A percentile compares a stretch with the other conserved stretches of the same genome.
These are phyloP conservation scores for Seiridium unicorne DNA, from an alignment of 2,329 filamentous ascomycete species.

Conservation along the genomic window DNA sequence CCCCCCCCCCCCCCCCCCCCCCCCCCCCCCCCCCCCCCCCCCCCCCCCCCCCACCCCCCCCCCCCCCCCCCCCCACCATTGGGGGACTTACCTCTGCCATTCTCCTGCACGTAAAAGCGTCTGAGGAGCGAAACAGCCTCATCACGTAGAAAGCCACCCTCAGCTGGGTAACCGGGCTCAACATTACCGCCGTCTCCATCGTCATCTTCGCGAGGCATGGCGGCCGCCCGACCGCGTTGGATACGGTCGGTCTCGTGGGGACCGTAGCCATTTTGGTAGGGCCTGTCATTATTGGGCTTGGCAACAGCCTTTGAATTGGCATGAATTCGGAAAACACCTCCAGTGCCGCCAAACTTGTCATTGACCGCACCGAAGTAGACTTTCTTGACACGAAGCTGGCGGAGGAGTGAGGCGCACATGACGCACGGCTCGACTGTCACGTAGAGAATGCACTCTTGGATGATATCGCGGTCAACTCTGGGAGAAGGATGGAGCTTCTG, in stretches of 20 bases:
- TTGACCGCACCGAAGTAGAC: conserved; percentile 96
- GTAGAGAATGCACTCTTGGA: conserved; percentile 76
- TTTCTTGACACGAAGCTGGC: conserved; percentile 81
- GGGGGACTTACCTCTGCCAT: conserved; percentile 70
- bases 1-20: too few relatives aligned
- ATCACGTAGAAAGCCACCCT: conserved; percentile 84
- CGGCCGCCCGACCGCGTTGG: conserved; percentile 38
- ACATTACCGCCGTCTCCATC: conserved; percentile 64
- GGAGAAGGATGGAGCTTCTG: conserved; percentile 55
- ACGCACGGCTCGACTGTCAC: conserved; percentile 98
- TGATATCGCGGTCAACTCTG: conserved; percentile 63
- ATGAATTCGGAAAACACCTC: conserved; percentile 88
- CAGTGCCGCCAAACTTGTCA: conserved; percentile 94
- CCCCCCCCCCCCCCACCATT: too few relatives aligned
- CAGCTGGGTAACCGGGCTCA: conserved; percentile 76
- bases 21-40: too few relatives aligned
- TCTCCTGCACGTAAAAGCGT: conserved; percentile 97
- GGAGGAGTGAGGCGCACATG: conserved; percentile 93
- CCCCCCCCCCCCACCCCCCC: too few relatives aligned
- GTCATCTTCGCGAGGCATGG: conserved; percentile 31
- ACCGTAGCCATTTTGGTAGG: conserved; percentile 30
- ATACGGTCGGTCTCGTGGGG: conserved; percentile 21
- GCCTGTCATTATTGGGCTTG: conserved; percentile 18
- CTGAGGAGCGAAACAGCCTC: conserved; percentile 91
- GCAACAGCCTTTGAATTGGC: conserved; percentile 49